These are phyloP conservation scores for Apiospora marii DNA, from an alignment of 2,329 filamentous ascomycete genomes.

Conservation along the genomic window DNA sequence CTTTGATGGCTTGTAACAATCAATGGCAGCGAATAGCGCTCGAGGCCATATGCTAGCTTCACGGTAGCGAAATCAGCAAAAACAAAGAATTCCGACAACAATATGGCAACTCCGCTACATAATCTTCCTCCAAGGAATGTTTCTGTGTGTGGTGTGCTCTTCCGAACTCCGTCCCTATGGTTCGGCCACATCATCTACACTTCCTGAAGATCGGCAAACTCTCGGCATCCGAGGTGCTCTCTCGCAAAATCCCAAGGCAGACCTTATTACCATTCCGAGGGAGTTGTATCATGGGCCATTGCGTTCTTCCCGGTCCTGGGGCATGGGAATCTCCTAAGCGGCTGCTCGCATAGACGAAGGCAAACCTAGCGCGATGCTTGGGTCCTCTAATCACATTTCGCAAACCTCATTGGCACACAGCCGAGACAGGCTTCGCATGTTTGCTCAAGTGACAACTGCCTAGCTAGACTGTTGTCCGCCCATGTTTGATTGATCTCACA, in stretches of 20 bases:
- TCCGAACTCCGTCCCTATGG: conserved; percentile 10
- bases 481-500: conserved; percentile 18
- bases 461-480: background rate
- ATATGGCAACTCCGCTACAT: conserved; percentile 53
- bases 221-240: conserved; percentile 1
- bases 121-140: conserved; percentile 48
- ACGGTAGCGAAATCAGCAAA: conserved; percentile 72
- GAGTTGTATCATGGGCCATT: conserved; percentile 6
- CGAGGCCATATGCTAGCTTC: conserved; percentile 74
- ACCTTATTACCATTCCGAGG: background rate
- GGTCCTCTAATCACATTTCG: conserved; percentile 22
- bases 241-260: conserved; percentile 5
- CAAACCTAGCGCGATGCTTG: conserved; percentile 17
- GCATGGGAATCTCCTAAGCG: conserved; percentile 25
- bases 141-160: conserved; percentile 44
- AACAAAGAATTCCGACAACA: conserved; percentile 53
- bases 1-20: conserved; percentile 59
- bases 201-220: conserved; percentile 14
- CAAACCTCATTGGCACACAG: conserved; percentile 19
- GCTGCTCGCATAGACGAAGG: conserved; percentile 33
- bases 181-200: conserved; percentile 32
- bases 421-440: conserved; percentile 21
- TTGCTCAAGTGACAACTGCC: conserved; percentile 12
- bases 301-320: conserved; percentile 3
- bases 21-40: conserved; percentile 66